Evolutionary conservation across 2,329 filamentous ascomycete species (phyloP).

Genomic region (Aspergillus piperis): DNA sequence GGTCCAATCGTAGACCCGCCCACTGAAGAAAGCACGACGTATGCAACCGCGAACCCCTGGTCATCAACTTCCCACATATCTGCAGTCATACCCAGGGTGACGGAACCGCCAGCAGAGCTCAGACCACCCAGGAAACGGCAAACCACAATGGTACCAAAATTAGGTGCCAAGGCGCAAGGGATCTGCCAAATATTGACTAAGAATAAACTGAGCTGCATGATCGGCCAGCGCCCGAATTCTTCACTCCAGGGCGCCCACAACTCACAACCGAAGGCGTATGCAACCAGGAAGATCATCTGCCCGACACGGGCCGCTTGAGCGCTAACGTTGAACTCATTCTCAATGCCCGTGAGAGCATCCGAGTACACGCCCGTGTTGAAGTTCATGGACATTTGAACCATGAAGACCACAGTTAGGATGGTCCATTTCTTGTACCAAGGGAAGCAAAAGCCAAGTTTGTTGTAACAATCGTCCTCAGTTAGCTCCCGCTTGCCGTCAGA

Average conservation of each 20-base stretch:
- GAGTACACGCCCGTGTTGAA: slow-evolving; percentile 76
- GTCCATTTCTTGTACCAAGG: slow-evolving; percentile 68
- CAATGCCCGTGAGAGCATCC: slow-evolving; percentile 66
- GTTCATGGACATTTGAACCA: slow-evolving; percentile 76
- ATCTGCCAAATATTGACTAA: slow-evolving; percentile 78
- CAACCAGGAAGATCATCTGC: slow-evolving; percentile 74
- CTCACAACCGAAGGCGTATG: slow-evolving; percentile 84
- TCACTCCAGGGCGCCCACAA: slow-evolving; percentile 88
- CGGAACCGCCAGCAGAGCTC: slow-evolving; percentile 70
- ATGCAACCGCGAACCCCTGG: slow-evolving; percentile 77
- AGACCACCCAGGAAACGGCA: slow-evolving; percentile 71
- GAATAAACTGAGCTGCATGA: slow-evolving; percentile 71
- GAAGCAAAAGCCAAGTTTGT: slow-evolving; percentile 65
- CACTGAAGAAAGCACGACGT: slow-evolving; percentile 76
- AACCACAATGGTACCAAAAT: slow-evolving; percentile 70
- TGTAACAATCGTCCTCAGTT: slow-evolving; percentile 63
- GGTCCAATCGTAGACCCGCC: slow-evolving; percentile 75
- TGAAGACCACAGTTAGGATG: slow-evolving; percentile 71
- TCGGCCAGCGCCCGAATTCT: slow-evolving; percentile 74
- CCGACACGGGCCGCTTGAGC: slow-evolving; percentile 69
- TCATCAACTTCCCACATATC: slow-evolving; percentile 71
- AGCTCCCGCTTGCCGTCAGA: slow-evolving; percentile 37
- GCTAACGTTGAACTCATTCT: slow-evolving; percentile 67
- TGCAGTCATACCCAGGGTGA: slow-evolving; percentile 73
- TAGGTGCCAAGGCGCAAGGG: slow-evolving; percentile 70